Percentiles rank a stretch among this genome's conserved stretches.
These are phyloP conservation scores for Coemansia sp. DNA, from an alignment of 192 early-diverging fungal species.

Conservation along the genomic window DNA sequence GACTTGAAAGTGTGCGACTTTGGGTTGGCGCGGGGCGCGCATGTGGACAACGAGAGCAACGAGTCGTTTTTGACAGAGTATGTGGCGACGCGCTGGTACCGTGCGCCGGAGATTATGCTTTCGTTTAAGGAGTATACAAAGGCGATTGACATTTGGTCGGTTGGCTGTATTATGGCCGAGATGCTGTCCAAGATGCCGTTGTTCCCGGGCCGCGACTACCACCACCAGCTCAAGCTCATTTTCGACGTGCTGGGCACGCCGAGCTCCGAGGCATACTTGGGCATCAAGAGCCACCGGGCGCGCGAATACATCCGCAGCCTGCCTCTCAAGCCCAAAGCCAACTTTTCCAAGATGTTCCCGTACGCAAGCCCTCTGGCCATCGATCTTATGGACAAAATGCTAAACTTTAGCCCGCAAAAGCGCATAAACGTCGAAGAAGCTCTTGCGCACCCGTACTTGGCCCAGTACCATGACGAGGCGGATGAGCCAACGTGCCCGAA, in stretches of 20 bases:
- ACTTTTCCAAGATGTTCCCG: conserved; percentile 80
- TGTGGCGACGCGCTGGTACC: conserved; percentile 92
- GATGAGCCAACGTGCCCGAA: conserved; percentile 72
- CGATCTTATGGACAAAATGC: conserved; percentile 82
- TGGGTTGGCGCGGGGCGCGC: conserved; percentile 90
- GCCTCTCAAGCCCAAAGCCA: conserved; percentile 82
- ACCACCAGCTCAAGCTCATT: conserved; percentile 95
- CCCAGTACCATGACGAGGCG: conserved; percentile 64
- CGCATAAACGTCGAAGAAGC: conserved; percentile 91
- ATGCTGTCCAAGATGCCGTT: conserved; percentile 77
- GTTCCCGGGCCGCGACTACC: conserved; percentile 86
- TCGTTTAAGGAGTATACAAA: conserved; percentile 98
- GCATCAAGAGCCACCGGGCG: conserved; percentile 77
- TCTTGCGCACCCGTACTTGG: conserved; percentile 86
- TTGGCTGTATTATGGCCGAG: conserved; percentile 85
- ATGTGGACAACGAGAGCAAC: conserved; percentile 74
- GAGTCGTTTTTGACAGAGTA: conserved; percentile 95
- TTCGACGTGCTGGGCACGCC: conserved; percentile 96
- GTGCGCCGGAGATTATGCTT: conserved; percentile 95
- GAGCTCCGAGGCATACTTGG: conserved; percentile 80
- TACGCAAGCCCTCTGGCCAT: conserved; percentile 83
- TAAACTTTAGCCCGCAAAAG: conserved; percentile 81
- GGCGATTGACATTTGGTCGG: conserved; percentile 94
- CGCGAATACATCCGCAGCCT: conserved; percentile 88
- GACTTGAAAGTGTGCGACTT: conserved; percentile 99